A percentile compares a stretch with the other conserved stretches of the same genome.
Conservation (phyloP, 345 rosid species). For the Citrus maxima region DNA sequence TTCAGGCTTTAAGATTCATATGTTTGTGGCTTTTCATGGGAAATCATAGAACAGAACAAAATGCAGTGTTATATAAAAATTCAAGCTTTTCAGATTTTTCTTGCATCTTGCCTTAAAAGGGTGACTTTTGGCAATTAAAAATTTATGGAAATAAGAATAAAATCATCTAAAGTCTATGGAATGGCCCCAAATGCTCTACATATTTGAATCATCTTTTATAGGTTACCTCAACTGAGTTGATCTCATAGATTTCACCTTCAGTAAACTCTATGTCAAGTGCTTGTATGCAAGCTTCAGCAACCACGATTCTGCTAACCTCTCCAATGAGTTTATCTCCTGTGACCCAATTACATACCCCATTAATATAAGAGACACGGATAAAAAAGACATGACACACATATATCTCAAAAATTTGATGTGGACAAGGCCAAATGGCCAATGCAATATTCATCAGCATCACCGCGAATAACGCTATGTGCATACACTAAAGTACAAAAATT, state of each 20-base stretch:
- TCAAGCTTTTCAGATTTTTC: neutral
- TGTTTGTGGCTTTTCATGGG: neutral
- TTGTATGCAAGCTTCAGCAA: slow-evolving; percentile 96
- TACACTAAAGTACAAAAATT: neutral
- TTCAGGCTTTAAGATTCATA: neutral
- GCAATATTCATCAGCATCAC: neutral
- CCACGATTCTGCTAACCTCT: slow-evolving; percentile 88
- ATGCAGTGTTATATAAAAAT: too few relatives aligned
- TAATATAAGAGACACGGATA: neutral
- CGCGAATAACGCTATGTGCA: neutral
- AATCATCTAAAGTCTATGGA: neutral
- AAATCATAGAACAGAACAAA: neutral
- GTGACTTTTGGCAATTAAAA: neutral
- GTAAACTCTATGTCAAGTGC: slow-evolving; percentile 80
- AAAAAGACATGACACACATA: neutral
- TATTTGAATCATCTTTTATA: neutral
- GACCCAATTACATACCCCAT: slow-evolving; percentile 1
- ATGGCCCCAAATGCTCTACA: neutral
- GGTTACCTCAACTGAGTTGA: slow-evolving; percentile 77
- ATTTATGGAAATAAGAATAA: neutral
- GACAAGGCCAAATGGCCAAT: neutral
- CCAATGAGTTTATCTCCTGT: slow-evolving; percentile 90
- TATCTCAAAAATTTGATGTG: neutral
- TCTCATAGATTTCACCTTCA: slow-evolving; percentile 74
- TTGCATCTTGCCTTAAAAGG: neutral